Conservation (phyloP, 495 filamentous ascomycete species). For the Neurospora sp. region DNA sequence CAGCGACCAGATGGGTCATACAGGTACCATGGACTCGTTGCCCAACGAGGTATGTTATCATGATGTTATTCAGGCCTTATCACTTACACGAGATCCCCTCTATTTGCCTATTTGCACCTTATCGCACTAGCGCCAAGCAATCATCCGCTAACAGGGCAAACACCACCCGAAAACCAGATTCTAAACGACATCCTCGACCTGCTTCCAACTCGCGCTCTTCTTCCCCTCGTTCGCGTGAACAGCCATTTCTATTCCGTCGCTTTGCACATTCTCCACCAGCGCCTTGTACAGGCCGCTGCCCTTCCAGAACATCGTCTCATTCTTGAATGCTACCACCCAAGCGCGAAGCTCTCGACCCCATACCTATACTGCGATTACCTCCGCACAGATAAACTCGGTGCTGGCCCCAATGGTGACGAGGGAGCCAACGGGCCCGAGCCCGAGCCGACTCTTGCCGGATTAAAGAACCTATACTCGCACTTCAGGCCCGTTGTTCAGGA, state of each 20-base stretch:
- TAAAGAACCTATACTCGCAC: slow-evolving; percentile 35
- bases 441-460: slow-evolving; percentile 15
- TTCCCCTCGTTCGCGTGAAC: slow-evolving; percentile 50
- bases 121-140: background rate
- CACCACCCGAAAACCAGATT: slow-evolving; percentile 38
- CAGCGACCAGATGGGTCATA: slow-evolving; percentile 14
- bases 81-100: background rate
- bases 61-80: background rate
- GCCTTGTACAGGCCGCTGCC: slow-evolving; percentile 46
- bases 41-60: slow-evolving; percentile 32
- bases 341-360: slow-evolving; percentile 54
- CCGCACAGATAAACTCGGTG: slow-evolving; percentile 40
- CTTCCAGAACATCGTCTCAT: slow-evolving; percentile 54
- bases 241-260: slow-evolving; percentile 58
- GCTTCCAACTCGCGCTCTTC: slow-evolving; percentile 49
- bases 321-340: slow-evolving; percentile 69
- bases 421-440: slow-evolving; percentile 7
- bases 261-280: slow-evolving; percentile 55
- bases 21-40: slow-evolving; percentile 24
- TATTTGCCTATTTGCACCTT: background rate
- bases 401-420: slow-evolving; percentile 30
- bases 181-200: slow-evolving; percentile 52
- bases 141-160: slow-evolving; percentile 4
- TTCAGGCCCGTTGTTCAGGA: slow-evolving; percentile 49
- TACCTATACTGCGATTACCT: slow-evolving; percentile 60